phyloP scores from a whole-genome alignment of 257 asterid genomes.

The Galeopsis tetrahit region DNA sequence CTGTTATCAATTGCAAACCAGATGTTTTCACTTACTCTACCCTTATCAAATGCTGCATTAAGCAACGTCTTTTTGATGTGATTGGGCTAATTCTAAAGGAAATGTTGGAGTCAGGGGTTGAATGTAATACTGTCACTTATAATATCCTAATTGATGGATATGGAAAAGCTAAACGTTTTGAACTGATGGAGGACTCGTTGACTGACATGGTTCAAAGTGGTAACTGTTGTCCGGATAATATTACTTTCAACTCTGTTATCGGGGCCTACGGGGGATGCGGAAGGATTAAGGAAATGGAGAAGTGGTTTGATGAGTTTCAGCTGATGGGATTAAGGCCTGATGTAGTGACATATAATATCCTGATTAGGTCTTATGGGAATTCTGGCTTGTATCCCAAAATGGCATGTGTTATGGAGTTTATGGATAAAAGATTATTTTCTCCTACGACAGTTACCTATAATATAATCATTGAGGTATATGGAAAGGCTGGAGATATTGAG shows the following conservation, averaged over 20 bases:
- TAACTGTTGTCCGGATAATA: slow-evolving; percentile 63
- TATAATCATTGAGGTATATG: slow-evolving; percentile 72
- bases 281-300: slow-evolving; percentile 75
- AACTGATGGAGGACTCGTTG: slow-evolving; percentile 68
- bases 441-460: slow-evolving; percentile 82
- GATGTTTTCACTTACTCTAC: slow-evolving; percentile 81
- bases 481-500: slow-evolving; percentile 66
- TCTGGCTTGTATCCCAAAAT: slow-evolving; percentile 61
- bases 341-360: slow-evolving; percentile 67
- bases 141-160: slow-evolving; percentile 84
- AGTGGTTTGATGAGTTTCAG: slow-evolving; percentile 88
- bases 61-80: slow-evolving; percentile 56
- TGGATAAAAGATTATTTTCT: slow-evolving; percentile 73
- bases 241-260: slow-evolving; percentile 74
- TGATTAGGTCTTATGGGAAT: slow-evolving; percentile 72
- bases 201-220: slow-evolving; percentile 69
- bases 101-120: slow-evolving; percentile 66
- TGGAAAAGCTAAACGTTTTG: slow-evolving; percentile 75
- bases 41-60: slow-evolving; percentile 71
- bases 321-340: slow-evolving; percentile 85
- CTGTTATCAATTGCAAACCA: slow-evolving; percentile 61
- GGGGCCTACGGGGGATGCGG: slow-evolving; percentile 82
- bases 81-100: slow-evolving; percentile 57
- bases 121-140: slow-evolving; percentile 59
- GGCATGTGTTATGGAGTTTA: slow-evolving; percentile 71